A percentile compares a stretch with the other conserved stretches of the same genome.
Evolutionary conservation across 164 flowering plant species (phyloP).

Genomic region (Vitis rupestris): DNA sequence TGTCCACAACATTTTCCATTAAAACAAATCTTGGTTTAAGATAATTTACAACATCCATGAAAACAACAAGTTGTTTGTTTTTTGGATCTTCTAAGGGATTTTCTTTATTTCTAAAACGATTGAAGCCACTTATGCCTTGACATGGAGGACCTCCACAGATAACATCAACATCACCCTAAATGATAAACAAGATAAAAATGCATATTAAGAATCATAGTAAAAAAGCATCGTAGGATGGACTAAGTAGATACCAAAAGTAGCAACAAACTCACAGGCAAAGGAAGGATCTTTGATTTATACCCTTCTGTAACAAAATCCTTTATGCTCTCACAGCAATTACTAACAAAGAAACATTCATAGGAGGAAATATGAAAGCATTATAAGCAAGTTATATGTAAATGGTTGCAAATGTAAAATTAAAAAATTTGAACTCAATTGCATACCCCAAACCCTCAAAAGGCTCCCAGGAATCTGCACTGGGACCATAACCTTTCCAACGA

Average conservation of each 20-base stretch:
- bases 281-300: constrained; percentile 44
- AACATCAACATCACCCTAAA: constrained; percentile 77
- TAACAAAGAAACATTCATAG: constrained; percentile 6
- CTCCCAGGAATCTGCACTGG: constrained; percentile 66
- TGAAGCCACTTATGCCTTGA: constrained; percentile 90
- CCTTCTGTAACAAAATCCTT: constrained; percentile 55
- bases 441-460: constrained; percentile 60
- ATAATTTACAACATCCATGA: constrained; percentile 69
- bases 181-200: background rate
- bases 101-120: constrained; percentile 58
- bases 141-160: constrained; percentile 98
- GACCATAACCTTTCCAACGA: constrained; percentile 66
- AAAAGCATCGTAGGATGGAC: background rate
- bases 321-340: constrained; percentile 49
- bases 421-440: background rate
- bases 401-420: background rate
- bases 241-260: background rate
- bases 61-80: constrained; percentile 68
- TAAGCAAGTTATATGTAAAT: too few species aligned
- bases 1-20: constrained; percentile 92
- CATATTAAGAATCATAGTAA: background rate
- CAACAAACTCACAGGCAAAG: constrained; percentile 59
- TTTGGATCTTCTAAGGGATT: constrained; percentile 63
- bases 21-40: constrained; percentile 69
- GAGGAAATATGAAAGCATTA: too few species aligned